Evolutionary conservation across 495 filamentous ascomycete species (phyloP), one percentile per base, ranked within the genome.

Genomic region (Podospora tetraspora): DNA sequence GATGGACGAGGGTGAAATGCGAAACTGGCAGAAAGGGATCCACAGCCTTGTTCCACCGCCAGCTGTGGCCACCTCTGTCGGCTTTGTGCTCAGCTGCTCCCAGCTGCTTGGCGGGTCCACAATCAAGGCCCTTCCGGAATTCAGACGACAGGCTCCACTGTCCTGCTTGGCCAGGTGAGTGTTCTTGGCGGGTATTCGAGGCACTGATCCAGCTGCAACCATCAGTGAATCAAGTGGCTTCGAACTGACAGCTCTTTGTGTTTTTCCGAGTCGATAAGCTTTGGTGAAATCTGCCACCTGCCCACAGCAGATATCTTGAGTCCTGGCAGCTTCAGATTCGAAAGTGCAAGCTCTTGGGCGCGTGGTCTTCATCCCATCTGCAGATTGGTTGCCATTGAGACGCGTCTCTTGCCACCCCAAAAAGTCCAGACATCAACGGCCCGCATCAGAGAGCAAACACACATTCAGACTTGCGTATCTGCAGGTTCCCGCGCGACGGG

Each of bases 21-120:
- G 75, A 77, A 78, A 78, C 76, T 61, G 63, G 62, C 66, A 52
- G 62, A 64, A 69, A 68, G 67, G 70, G 68, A 66, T 60, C 52
- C 59, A 60, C 57, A 74, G 73, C 73, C 73, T 75, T 68, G 71
- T 23, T 60, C 25, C 32, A 52, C 43, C 56, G 63, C 3, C 58
- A 43, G n/a, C 24, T 58, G 58, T 16, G 21, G 12, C 25, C 32
- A 59, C 56, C 3, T 66, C 43, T 59, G 63, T 29, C 12, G 62
- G 12, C 32, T 56, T 52, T 30, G 61, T 62, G 24, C 12, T 2
- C 43, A 56, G 19, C 34, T 57, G 23, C 19, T 13, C 3, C 13
- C 43, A 52, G 43, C 43, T 52, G 43, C 43, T 52, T n/a, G 19
- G 43, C 43, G 16, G 32, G 43, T 8, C 43, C 43, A 52, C 43